Conservation (phyloP, 169 alveolate genomes). For the Cryptosporidium tyzzeri region DNA sequence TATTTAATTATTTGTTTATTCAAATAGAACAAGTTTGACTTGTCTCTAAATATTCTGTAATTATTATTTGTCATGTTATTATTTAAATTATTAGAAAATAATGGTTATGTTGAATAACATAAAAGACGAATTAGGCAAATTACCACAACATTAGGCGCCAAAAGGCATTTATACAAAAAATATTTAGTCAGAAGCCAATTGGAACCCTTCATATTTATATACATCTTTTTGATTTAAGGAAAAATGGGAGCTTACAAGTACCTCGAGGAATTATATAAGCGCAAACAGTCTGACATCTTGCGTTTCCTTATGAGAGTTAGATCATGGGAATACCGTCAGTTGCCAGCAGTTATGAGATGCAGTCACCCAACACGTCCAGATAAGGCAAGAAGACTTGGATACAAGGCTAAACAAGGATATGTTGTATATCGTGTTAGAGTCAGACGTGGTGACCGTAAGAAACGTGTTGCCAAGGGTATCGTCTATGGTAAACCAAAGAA, state of each 20-base stretch:
- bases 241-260: slow-evolving; percentile 96
- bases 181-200: background rate
- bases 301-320: slow-evolving; percentile 97
- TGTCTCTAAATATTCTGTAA: background rate
- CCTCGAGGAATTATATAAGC: slow-evolving; percentile 98
- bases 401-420: slow-evolving; percentile 99
- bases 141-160: background rate
- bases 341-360: slow-evolving; percentile 97
- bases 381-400: slow-evolving; percentile 98
- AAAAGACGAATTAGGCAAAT: slow-evolving; percentile 8
- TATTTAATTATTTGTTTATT: background rate
- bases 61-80: background rate
- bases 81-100: background rate
- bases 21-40: background rate
- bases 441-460: slow-evolving; percentile 99
- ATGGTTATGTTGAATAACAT: background rate
- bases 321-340: slow-evolving; percentile 99
- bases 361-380: slow-evolving; percentile 96
- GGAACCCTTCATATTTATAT: background rate
- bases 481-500: slow-evolving; percentile 99
- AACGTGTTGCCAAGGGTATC: slow-evolving; percentile 97
- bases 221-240: slow-evolving; percentile 3
- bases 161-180: background rate
- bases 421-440: slow-evolving; percentile 98
- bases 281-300: slow-evolving; percentile 99